Evolutionary conservation across 345 rosid species (phyloP).

Genomic region (Erucastrum elatum): DNA sequence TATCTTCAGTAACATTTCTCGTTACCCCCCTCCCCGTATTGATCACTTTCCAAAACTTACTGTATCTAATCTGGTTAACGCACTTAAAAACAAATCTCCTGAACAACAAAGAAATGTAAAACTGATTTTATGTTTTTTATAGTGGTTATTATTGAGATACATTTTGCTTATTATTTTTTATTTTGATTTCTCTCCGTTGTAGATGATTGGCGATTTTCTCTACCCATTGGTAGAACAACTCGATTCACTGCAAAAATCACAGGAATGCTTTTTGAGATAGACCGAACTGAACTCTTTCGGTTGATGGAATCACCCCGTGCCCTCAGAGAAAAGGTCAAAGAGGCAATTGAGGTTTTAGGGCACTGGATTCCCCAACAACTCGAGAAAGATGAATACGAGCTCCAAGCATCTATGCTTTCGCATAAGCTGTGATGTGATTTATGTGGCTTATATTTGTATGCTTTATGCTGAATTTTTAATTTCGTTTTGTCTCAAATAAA

Average conservation of each 20-base stretch:
- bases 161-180: not conserved
- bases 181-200: not conserved
- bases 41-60: not conserved
- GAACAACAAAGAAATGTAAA: not conserved
- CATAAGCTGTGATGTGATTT: not conserved
- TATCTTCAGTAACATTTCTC: not conserved
- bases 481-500: not conserved
- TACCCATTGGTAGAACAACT: not conserved
- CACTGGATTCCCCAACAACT: not conserved
- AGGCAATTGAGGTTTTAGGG: not conserved
- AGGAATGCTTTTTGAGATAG: not conserved
- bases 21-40: not conserved
- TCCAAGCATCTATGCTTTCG: not conserved
- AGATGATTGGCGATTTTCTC: not conserved
- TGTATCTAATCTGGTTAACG: not conserved
- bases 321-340: not conserved
- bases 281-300: not conserved
- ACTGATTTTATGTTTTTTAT: not conserved
- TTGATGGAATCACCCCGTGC: not conserved
- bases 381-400: not conserved
- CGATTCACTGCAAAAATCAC: not conserved
- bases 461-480: not conserved
- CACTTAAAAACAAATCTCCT: not conserved
- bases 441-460: not conserved
- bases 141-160: not conserved